A percentile compares a stretch with the other conserved stretches of the same genome.
These are phyloP conservation scores for Zopfochytrium polystomum DNA, from an alignment of 371 early-diverging fungal species.

Conservation along the genomic window DNA sequence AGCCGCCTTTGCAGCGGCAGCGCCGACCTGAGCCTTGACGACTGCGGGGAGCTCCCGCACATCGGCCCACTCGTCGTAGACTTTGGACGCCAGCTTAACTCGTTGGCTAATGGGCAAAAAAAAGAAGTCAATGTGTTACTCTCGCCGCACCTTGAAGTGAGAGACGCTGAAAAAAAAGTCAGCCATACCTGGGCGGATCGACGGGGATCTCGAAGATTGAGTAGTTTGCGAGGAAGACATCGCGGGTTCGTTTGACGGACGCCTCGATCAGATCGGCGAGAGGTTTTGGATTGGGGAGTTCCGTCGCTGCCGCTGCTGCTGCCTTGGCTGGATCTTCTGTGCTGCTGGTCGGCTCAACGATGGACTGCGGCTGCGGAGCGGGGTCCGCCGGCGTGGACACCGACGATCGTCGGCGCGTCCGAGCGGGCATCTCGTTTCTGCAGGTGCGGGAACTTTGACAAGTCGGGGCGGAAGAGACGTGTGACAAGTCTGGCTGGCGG, in stretches of 20 bases:
- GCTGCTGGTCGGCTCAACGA: too few relatives aligned
- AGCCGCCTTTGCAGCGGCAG: constrained; percentile 25
- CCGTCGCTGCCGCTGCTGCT: too few relatives aligned
- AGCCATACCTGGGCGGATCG: constrained; percentile 18
- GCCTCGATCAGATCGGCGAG: constrained; percentile 17
- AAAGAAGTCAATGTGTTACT: background rate
- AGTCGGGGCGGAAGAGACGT: too few relatives aligned
- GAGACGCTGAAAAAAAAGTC: background rate
- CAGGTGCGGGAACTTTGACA: too few relatives aligned
- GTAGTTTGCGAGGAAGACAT: constrained; percentile 32
- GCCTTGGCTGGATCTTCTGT: too few relatives aligned
- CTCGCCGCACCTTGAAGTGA: background rate
- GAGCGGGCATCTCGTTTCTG: too few relatives aligned
- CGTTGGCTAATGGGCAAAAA: constrained; percentile 50
- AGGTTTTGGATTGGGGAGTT: too few relatives aligned
- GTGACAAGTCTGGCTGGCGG: too few relatives aligned
- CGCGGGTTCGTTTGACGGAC: constrained; percentile 31
- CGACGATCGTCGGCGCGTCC: too few relatives aligned
- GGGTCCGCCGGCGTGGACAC: too few relatives aligned
- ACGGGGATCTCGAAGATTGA: constrained; percentile 13
- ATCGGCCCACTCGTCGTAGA: constrained; percentile 68
- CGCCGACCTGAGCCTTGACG: constrained; percentile 41
- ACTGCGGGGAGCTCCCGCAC: constrained; percentile 64
- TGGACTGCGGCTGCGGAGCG: too few relatives aligned
- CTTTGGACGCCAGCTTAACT: constrained; percentile 68